These are phyloP conservation scores for Termitomyces titanicus DNA, from an alignment of 768 basidiomycete genomes.

Conservation along the genomic window DNA sequence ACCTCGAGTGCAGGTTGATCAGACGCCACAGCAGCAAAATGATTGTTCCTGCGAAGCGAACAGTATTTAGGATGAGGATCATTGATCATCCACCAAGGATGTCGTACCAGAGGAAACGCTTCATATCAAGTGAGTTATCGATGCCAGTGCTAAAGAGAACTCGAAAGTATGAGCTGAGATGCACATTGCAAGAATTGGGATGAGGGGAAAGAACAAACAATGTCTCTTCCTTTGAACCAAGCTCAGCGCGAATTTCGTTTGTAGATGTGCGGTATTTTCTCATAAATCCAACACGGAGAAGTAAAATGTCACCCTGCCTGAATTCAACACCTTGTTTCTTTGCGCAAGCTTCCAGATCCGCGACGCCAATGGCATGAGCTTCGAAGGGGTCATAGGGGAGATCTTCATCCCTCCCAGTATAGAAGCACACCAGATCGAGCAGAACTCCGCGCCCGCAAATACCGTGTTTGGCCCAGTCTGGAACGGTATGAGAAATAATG, in stretches of 20 bases:
- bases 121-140: constrained; percentile 65
- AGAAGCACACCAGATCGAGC: constrained; percentile 58
- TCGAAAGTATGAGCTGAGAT: too few species aligned
- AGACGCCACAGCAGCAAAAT: constrained; percentile 65
- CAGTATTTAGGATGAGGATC: neutral
- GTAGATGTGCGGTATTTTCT: constrained; percentile 44
- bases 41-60: constrained; percentile 51
- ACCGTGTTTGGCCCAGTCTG: constrained; percentile 69
- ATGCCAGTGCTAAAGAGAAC: constrained; percentile 49
- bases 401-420: constrained; percentile 31
- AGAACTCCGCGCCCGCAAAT: constrained; percentile 68
- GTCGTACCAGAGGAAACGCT: constrained; percentile 58
- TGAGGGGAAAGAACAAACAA: constrained; percentile 41
- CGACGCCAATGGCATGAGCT: constrained; percentile 43
- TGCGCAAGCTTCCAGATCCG: constrained; percentile 46
- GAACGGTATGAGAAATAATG: constrained; percentile 17
- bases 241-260: constrained; percentile 38
- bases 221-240: constrained; percentile 39
- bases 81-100: neutral
- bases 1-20: constrained; percentile 67
- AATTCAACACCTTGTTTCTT: constrained; percentile 55
- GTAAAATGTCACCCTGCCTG: constrained; percentile 54
- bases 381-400: constrained; percentile 65
- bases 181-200: too few species aligned
- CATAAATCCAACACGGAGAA: constrained; percentile 59